phyloP scores from a whole-genome alignment of 345 rosid species.

The Pistacia vera region DNA sequence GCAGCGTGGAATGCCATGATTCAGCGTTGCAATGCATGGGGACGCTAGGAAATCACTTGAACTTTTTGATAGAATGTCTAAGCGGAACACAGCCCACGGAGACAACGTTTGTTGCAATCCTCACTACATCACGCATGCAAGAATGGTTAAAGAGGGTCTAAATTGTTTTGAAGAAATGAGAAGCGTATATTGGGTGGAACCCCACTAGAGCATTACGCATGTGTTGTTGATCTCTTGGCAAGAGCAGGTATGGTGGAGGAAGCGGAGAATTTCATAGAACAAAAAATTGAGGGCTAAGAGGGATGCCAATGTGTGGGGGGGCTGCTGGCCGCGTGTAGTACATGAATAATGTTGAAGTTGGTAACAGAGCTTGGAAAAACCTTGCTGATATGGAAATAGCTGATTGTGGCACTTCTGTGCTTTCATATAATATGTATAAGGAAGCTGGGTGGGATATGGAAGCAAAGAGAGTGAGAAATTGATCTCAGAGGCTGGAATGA shows the following conservation, averaged over 20 bases:
- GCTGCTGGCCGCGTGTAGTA: conserved; percentile 35
- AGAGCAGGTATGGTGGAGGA: conserved; percentile 37
- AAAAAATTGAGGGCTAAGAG: conserved; percentile 33
- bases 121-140: conserved; percentile 35
- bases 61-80: conserved; percentile 26
- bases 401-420: conserved; percentile 28
- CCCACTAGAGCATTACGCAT: conserved; percentile 36
- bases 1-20: conserved; percentile 47
- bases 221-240: conserved; percentile 38
- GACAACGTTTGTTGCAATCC: conserved; percentile 34
- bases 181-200: conserved; percentile 20
- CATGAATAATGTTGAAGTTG: conserved; percentile 38
- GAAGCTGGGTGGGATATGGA: conserved; percentile 41
- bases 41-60: conserved; percentile 31
- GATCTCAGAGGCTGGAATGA: conserved; percentile 30
- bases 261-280: conserved; percentile 34
- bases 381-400: conserved; percentile 25
- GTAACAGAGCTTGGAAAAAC: conserved; percentile 40
- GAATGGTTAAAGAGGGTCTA: conserved; percentile 28
- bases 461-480: conserved; percentile 30
- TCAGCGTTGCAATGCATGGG: conserved; percentile 38
- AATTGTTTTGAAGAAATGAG: conserved; percentile 31
- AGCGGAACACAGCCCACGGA: conserved; percentile 34
- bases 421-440: conserved; percentile 35
- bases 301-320: conserved; percentile 45